phyloP scores from a whole-genome alignment of 78 protist species.

The Monosiga brevicollis region DNA sequence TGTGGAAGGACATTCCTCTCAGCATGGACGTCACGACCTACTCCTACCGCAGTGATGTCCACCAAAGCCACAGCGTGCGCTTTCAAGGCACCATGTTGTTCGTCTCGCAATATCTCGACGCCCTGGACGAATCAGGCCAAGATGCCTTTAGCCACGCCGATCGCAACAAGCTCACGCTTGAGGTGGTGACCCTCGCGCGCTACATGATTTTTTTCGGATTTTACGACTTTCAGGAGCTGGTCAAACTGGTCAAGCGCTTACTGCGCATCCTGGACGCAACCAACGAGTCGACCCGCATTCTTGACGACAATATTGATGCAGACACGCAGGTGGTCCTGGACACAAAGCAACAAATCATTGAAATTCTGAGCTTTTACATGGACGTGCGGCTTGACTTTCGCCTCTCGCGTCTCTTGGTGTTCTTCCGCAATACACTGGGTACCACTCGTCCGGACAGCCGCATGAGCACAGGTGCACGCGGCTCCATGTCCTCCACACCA shows the following conservation, averaged over 20 bases:
- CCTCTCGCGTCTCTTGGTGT: slow-evolving; percentile 10
- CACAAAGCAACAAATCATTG: slow-evolving; percentile 2
- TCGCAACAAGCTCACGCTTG: slow-evolving; percentile 1
- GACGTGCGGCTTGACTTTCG: slow-evolving; percentile 29
- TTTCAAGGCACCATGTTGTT: not conserved
- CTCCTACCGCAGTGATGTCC: not conserved
- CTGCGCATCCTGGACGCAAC: not conserved
- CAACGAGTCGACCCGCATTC: not conserved
- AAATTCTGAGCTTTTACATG: slow-evolving; percentile 7
- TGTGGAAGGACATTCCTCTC: not conserved
- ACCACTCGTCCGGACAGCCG: not conserved
- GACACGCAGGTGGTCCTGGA: not conserved
- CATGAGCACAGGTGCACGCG: not conserved
- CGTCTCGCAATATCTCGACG: not conserved
- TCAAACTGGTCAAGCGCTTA: not conserved
- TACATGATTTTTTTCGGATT: slow-evolving; percentile 23
- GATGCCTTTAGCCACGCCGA: not conserved
- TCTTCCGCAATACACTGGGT: not conserved
- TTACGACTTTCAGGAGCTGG: slow-evolving; percentile 17
- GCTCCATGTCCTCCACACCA: not conserved
- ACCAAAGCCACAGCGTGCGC: not conserved
- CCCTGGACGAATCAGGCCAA: not conserved
- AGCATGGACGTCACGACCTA: not conserved
- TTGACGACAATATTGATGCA: not conserved
- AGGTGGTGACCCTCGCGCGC: slow-evolving; percentile 8